Evolutionary conservation across 306 rosid genomes (phyloP).

Genomic region (Glycine soja): DNA sequence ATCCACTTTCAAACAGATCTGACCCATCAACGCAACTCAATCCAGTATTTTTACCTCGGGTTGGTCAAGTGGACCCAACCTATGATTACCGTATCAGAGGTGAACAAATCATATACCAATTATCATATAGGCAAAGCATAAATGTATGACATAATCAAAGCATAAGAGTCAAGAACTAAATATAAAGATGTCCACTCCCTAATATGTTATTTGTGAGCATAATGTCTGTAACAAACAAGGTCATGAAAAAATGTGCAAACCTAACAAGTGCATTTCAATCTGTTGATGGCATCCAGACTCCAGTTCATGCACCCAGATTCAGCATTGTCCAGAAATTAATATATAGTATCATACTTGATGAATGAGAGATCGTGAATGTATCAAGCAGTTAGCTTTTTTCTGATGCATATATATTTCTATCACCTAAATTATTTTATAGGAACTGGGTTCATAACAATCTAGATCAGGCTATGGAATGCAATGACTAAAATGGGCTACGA

Average conservation of each 20-base stretch:
- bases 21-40: no score
- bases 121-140: slow-evolving; percentile 8
- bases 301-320: no score
- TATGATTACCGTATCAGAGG: no score
- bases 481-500: no score
- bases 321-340: no score
- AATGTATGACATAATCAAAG: slow-evolving; percentile 1
- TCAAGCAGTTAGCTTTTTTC: neutral
- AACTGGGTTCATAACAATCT: neutral
- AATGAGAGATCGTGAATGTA: neutral
- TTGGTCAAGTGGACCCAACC: no score
- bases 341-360: no score
- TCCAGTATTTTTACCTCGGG: no score
- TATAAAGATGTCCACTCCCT: slow-evolving; percentile 14
- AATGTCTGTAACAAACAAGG: neutral
- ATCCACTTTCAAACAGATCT: no score
- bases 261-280: no score
- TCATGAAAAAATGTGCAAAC: neutral
- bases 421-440: slow-evolving; percentile 2
- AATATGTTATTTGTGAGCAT: neutral
- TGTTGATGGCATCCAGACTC: no score
- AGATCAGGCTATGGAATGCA: no score
- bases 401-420: neutral
- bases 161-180: slow-evolving; percentile 4
- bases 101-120: slow-evolving; percentile 19